Percentiles rank a stretch among this genome's conserved stretches.
phyloP scores from a whole-genome alignment of 2,329 filamentous ascomycete genomes.

The Helicocarpus griseus region DNA sequence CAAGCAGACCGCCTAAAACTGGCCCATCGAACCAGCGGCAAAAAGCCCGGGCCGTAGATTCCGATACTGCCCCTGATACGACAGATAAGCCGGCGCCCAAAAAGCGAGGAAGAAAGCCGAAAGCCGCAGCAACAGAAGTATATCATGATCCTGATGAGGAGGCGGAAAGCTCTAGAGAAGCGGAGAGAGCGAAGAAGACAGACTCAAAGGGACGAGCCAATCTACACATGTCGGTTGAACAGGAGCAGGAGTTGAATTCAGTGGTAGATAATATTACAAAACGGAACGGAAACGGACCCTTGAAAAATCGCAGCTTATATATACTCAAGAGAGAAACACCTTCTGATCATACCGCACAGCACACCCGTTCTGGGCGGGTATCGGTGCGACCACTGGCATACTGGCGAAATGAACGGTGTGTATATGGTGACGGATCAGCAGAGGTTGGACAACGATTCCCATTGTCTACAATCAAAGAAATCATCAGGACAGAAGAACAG shows the following conservation, averaged over 20 bases:
- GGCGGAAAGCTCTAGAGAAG: slow-evolving; percentile 17
- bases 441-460: slow-evolving; percentile 49
- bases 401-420: slow-evolving; percentile 75
- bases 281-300: slow-evolving; percentile 33
- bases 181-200: slow-evolving; percentile 25
- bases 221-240: slow-evolving; percentile 20
- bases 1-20: not conserved
- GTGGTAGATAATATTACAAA: slow-evolving; percentile 36
- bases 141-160: slow-evolving; percentile 13
- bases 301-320: slow-evolving; percentile 40
- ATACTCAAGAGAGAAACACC: slow-evolving; percentile 43
- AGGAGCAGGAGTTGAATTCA: slow-evolving; percentile 29
- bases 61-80: not conserved
- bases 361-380: slow-evolving; percentile 66
- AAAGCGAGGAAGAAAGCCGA: slow-evolving; percentile 24
- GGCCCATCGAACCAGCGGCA: not conserved
- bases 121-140: slow-evolving; percentile 14
- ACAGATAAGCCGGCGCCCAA: slow-evolving; percentile 17
- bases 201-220: slow-evolving; percentile 17
- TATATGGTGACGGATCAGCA: slow-evolving; percentile 55
- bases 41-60: not conserved
- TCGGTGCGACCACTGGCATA: slow-evolving; percentile 71
- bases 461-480: slow-evolving; percentile 63
- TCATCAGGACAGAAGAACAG: slow-evolving; percentile 63
- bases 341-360: slow-evolving; percentile 47